phyloP scores from a whole-genome alignment of 768 basidiomycete species.

The Termitomyces sp. region DNA sequence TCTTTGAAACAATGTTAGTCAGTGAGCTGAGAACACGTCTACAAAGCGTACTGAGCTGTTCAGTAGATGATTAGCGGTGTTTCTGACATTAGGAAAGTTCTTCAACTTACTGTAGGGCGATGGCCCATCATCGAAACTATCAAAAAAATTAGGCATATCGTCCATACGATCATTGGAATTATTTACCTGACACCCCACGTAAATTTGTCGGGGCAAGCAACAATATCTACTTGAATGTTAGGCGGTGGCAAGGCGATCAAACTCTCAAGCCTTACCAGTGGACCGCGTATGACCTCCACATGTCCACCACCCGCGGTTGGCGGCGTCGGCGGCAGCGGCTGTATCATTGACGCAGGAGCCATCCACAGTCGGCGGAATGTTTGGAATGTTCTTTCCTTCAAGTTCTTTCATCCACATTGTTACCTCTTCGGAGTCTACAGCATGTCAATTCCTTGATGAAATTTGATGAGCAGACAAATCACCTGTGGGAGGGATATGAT shows the following conservation, averaged over 20 bases:
- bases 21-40: neutral
- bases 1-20: conserved; percentile 24
- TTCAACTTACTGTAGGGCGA: conserved; percentile 64
- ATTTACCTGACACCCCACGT: conserved; percentile 70
- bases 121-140: conserved; percentile 84
- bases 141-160: neutral
- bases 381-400: conserved; percentile 63
- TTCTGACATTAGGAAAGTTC: neutral
- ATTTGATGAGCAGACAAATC: neutral
- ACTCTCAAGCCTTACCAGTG: conserved; percentile 26
- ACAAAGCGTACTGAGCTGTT: conserved; percentile 18
- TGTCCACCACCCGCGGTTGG: conserved; percentile 85
- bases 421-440: conserved; percentile 55
- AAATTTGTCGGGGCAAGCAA: conserved; percentile 57
- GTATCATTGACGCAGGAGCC: conserved; percentile 66
- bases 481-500: conserved; percentile 57
- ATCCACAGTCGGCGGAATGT: conserved; percentile 53
- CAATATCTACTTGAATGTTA: conserved; percentile 40
- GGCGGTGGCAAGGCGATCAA: neutral
- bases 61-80: conserved; percentile 1
- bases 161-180: neutral
- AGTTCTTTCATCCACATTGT: conserved; percentile 72
- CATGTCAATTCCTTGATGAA: neutral
- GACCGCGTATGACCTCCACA: conserved; percentile 66
- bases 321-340: conserved; percentile 45